Conservation (phyloP, 2,329 filamentous ascomycete species). For the Paecilomyces dactylethromorphus region DNA sequence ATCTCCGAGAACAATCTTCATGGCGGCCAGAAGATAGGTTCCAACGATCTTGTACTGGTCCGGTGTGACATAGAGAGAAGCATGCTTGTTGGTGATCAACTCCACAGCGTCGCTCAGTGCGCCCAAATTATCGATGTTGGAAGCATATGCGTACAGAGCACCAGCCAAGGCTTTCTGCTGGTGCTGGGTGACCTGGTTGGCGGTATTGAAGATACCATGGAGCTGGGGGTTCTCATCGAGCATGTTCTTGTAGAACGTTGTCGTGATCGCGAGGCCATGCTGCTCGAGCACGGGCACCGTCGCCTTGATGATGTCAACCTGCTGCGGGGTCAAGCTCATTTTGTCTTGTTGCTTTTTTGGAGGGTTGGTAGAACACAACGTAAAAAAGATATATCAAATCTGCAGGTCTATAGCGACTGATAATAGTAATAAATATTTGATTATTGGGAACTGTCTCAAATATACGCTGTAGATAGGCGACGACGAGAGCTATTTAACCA, state of each 20-base stretch:
- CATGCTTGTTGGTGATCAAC: conserved; percentile 71
- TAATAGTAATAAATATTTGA: neutral
- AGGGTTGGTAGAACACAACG: neutral
- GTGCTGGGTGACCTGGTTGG: conserved; percentile 61
- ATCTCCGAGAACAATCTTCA: conserved; percentile 59
- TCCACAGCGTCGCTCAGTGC: conserved; percentile 53
- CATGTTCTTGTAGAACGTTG: conserved; percentile 67
- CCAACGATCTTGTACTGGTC: conserved; percentile 67
- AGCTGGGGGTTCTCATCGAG: conserved; percentile 45
- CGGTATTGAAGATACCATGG: conserved; percentile 59
- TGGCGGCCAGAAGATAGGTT: conserved; percentile 61
- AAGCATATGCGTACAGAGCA: conserved; percentile 64
- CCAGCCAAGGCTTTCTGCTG: conserved; percentile 65
- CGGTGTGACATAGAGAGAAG: conserved; percentile 59
- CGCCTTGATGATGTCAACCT: conserved; percentile 60
- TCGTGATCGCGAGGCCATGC: conserved; percentile 62
- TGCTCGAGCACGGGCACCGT: conserved; percentile 63
- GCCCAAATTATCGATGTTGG: conserved; percentile 63
- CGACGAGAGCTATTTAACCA: neutral
- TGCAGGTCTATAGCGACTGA: neutral
- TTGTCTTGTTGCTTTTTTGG: neutral
- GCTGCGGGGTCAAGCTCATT: conserved; percentile 51
- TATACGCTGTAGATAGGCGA: neutral
- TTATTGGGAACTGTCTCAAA: neutral
- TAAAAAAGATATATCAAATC: no score